phyloP scores from a whole-genome alignment of 176 grass and related monocot species.

The Thinopyrum elongatum region DNA sequence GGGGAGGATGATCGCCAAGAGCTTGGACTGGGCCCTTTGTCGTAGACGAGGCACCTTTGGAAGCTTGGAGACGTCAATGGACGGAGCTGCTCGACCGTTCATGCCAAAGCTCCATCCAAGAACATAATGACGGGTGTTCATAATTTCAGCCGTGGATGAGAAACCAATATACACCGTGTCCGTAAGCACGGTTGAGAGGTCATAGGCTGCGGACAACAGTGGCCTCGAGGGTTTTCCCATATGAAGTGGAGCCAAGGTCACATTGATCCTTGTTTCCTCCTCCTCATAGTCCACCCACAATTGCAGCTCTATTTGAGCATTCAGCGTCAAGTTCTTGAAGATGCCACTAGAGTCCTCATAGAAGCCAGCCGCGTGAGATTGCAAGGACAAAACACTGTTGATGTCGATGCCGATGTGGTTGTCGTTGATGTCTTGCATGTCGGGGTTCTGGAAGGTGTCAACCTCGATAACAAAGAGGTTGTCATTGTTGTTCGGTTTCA shows the following conservation, averaged over 20 bases:
- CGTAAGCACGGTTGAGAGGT: conserved; percentile 29
- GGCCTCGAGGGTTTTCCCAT: not conserved
- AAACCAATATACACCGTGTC: conserved; percentile 1
- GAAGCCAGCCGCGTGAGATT: not conserved
- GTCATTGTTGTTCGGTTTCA: not conserved
- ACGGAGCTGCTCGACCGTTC: conserved; percentile 15
- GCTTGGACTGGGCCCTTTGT: not conserved
- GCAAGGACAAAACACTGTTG: conserved; percentile 1
- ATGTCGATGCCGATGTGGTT: not conserved
- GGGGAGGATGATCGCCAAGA: conserved; percentile 12
- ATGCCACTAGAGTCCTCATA: not conserved
- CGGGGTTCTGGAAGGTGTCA: not conserved
- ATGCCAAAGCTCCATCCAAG: conserved; percentile 46
- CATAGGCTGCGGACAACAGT: not conserved
- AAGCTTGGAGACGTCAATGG: conserved; percentile 30
- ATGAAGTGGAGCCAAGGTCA: conserved; percentile 31
- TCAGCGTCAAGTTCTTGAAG: not conserved
- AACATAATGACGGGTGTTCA: conserved; percentile 25
- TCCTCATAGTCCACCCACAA: conserved; percentile 19
- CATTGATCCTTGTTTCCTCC: conserved; percentile 9
- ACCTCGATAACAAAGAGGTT: conserved; percentile 32
- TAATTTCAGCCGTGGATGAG: not conserved
- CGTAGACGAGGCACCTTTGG: not conserved
- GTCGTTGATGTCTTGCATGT: not conserved
- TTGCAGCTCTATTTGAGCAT: not conserved